Evolutionary conservation across 352 stramenopile species (phyloP).

Genomic region (Paralagenidium karlingii): DNA sequence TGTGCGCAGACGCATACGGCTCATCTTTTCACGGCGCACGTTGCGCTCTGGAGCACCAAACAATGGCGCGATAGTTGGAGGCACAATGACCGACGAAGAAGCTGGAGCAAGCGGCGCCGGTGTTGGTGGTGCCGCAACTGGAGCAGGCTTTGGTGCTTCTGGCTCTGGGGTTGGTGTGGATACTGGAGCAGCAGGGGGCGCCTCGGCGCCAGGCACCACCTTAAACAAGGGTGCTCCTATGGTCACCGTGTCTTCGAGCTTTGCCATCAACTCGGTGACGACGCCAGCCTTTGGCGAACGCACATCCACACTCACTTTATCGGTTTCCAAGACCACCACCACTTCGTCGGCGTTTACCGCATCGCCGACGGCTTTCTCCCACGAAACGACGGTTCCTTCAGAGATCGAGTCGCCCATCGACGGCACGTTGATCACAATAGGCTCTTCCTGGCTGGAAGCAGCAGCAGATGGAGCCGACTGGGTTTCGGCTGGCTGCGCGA

Average conservation of each 20-base stretch:
- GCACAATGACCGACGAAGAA: constrained; percentile 4
- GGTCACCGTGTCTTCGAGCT: constrained; percentile 92
- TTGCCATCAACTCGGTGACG: constrained; percentile 87
- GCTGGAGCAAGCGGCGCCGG: background rate
- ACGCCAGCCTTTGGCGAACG: constrained; percentile 79
- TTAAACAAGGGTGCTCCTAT: constrained; percentile 89
- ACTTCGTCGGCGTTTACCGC: constrained; percentile 90
- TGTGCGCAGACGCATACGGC: constrained; percentile 95
- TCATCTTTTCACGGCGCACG: constrained; percentile 95
- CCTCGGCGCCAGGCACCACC: constrained; percentile 35
- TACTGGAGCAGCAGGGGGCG: constrained; percentile 5
- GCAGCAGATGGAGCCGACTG: constrained; percentile 11
- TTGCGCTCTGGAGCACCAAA: constrained; percentile 29
- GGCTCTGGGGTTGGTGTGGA: constrained; percentile 9
- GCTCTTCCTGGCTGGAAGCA: constrained; percentile 7
- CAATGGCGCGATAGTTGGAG: constrained; percentile 22
- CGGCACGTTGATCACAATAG: constrained; percentile 43
- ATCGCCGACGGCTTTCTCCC: constrained; percentile 87
- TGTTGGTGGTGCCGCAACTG: constrained; percentile 4
- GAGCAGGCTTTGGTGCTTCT: constrained; percentile 9
- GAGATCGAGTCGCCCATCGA: constrained; percentile 93
- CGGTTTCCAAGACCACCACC: constrained; percentile 94
- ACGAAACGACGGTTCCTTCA: constrained; percentile 93
- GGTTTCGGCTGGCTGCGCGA: constrained; percentile 2
- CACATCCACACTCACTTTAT: constrained; percentile 88